These are phyloP conservation scores for Oemleria cerasiformis DNA, from an alignment of 306 rosid genomes.

Conservation along the genomic window DNA sequence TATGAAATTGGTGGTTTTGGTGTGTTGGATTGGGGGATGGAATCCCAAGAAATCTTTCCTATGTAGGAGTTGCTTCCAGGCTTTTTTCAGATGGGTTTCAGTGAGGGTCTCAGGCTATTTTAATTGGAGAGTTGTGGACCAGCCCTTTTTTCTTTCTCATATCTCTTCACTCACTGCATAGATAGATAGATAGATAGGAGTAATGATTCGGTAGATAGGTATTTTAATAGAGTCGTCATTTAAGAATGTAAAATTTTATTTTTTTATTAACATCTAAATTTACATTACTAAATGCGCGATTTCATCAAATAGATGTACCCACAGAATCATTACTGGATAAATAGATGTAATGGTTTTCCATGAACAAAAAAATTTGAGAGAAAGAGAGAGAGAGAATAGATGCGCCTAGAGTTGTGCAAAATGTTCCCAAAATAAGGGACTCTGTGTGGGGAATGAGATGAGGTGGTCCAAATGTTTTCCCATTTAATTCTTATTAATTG, in stretches of 20 bases:
- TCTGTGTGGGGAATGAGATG: constrained; percentile 46
- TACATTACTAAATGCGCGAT: no score
- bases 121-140: constrained; percentile 9
- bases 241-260: no score
- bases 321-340: background rate
- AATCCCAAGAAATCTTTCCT: constrained; percentile 53
- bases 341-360: background rate
- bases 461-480: constrained; percentile 49
- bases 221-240: no score
- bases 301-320: no score
- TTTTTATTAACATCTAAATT: no score
- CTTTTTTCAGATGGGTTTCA: constrained; percentile 63
- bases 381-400: constrained; percentile 29
- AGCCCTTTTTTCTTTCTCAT: constrained; percentile 8
- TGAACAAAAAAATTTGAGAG: background rate
- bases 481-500: constrained; percentile 69
- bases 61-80: constrained; percentile 61
- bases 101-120: constrained; percentile 20
- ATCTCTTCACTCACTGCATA: no score
- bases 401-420: constrained; percentile 34
- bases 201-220: no score
- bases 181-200: no score
- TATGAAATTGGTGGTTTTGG: background rate
- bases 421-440: constrained; percentile 59
- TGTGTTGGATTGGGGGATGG: constrained; percentile 31